Evolutionary conservation across 805 yeast genomes (phyloP).

Genomic region (Blastobotrys chiropterorum): DNA sequence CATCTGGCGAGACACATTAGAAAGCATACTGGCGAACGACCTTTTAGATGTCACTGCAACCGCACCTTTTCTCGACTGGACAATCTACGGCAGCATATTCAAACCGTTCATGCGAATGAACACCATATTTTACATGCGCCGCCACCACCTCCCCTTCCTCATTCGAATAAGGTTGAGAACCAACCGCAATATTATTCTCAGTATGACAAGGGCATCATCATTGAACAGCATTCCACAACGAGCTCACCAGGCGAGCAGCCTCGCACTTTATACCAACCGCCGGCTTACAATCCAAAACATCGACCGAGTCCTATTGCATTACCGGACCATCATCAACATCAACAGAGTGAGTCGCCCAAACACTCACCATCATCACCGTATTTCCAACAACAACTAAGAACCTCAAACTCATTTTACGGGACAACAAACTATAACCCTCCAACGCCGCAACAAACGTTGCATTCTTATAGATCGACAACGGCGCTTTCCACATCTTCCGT

Average conservation of each 20-base stretch:
- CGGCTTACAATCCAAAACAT: conserved; percentile 9
- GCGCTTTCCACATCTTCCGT: conserved; percentile 15
- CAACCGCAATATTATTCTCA: conserved; percentile 10
- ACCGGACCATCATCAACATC: conserved; percentile 4
- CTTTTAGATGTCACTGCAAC: conserved; percentile 76
- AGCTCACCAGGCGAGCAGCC: not conserved
- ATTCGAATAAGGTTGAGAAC: conserved; percentile 7
- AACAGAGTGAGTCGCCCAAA: not conserved
- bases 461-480: conserved; percentile 12
- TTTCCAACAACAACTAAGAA: conserved; percentile 6
- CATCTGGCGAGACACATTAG: conserved; percentile 89
- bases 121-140: conserved; percentile 26
- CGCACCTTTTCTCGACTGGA: conserved; percentile 79
- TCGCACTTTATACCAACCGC: conserved; percentile 1
- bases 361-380: conserved; percentile 2
- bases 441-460: conserved; percentile 5
- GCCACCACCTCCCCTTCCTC: conserved; percentile 15
- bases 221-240: conserved; percentile 2
- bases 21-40: conserved; percentile 92
- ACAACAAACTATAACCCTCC: conserved; percentile 3
- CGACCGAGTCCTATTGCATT: conserved; percentile 16
- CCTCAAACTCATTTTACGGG: conserved; percentile 2
- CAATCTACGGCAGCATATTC: conserved; percentile 85
- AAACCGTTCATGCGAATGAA: conserved; percentile 67
- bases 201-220: conserved; percentile 4